Conservation (phyloP, 805 yeast species). For the Kluyveromyces aestuarii region DNA sequence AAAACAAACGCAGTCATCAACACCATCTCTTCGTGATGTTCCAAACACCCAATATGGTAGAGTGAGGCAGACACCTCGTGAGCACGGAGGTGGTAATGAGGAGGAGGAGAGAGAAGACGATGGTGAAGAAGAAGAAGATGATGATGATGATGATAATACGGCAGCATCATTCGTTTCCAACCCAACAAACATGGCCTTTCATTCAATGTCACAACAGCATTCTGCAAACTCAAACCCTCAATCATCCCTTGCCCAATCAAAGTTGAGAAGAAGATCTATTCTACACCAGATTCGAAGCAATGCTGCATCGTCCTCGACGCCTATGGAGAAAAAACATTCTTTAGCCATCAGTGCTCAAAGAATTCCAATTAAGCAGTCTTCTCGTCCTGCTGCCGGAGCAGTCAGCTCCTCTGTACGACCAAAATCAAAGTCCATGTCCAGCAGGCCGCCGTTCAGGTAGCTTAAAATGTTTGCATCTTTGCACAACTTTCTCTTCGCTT, state of each 20-base stretch:
- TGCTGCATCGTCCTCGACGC: slow-evolving; percentile 11
- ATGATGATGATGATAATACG: slow-evolving; percentile 23
- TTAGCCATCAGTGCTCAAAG: slow-evolving; percentile 9
- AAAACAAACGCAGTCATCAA: neutral
- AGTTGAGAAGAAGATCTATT: slow-evolving; percentile 25
- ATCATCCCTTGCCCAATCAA: slow-evolving; percentile 3
- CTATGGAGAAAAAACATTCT: slow-evolving; percentile 5
- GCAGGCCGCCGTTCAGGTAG: slow-evolving; percentile 22
- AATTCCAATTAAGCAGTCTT: neutral
- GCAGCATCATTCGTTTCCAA: slow-evolving; percentile 28
- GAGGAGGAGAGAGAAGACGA: slow-evolving; percentile 6
- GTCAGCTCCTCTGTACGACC: neutral
- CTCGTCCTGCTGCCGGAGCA: neutral
- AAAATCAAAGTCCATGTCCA: neutral
- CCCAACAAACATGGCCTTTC: slow-evolving; percentile 12
- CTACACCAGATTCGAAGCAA: slow-evolving; percentile 26
- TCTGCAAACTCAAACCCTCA: neutral
- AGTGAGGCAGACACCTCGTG: too few relatives aligned
- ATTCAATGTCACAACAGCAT: neutral
- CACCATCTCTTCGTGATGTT: neutral
- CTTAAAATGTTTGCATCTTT: too few relatives aligned
- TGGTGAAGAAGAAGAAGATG: slow-evolving; percentile 1
- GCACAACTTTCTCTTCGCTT: too few relatives aligned
- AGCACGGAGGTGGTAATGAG: neutral
- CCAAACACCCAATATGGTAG: too few relatives aligned